phyloP scores from a whole-genome alignment of 108 stramenopile genomes.

The Cyclotella sp. region DNA sequence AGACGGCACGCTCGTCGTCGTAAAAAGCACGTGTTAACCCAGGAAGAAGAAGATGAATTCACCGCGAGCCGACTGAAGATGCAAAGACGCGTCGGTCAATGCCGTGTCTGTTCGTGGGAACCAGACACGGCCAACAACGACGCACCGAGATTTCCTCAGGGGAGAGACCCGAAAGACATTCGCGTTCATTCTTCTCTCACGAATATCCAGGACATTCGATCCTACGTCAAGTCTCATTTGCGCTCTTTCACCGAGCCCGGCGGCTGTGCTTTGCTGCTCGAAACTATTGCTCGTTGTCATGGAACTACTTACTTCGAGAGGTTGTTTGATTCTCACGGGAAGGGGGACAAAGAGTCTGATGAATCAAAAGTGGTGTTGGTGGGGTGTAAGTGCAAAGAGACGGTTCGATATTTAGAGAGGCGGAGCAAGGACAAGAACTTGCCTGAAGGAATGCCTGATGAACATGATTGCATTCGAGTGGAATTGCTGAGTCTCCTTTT shows the following conservation, averaged over 20 bases:
- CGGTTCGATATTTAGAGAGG: constrained; percentile 27
- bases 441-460: constrained; percentile 40
- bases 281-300: constrained; percentile 77
- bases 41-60: constrained; percentile 38
- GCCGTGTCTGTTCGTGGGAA: constrained; percentile 78
- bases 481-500: constrained; percentile 77
- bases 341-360: not conserved
- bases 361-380: not conserved
- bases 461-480: constrained; percentile 61
- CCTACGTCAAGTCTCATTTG: constrained; percentile 69
- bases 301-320: constrained; percentile 33
- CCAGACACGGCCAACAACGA: constrained; percentile 36
- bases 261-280: constrained; percentile 85
- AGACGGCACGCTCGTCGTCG: constrained; percentile 27
- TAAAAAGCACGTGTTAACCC: constrained; percentile 18
- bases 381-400: constrained; percentile 39
- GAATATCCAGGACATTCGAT: constrained; percentile 64
- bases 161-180: constrained; percentile 47
- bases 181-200: constrained; percentile 64
- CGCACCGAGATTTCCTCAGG: constrained; percentile 38
- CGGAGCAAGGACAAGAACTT: constrained; percentile 29
- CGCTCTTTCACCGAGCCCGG: constrained; percentile 65
- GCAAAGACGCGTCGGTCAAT: constrained; percentile 53
- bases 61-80: constrained; percentile 16
- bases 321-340: constrained; percentile 39